These are phyloP conservation scores for Asclepias syriaca DNA, from an alignment of 257 asterid species.

Conservation along the genomic window DNA sequence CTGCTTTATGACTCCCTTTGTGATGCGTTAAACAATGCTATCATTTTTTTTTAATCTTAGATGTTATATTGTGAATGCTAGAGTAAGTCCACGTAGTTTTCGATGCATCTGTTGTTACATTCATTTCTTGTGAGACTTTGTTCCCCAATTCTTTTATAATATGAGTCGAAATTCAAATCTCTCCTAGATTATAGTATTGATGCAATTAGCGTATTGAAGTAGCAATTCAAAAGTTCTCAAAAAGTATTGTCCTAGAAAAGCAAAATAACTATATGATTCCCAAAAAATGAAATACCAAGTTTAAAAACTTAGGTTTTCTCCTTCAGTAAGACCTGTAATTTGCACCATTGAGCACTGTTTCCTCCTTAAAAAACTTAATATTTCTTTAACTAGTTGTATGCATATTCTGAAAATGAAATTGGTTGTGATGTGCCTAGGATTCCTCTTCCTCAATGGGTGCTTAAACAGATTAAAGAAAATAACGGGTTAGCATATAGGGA, in stretches of 20 bases:
- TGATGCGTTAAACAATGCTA: background rate
- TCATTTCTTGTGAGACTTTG: too few species aligned
- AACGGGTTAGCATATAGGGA: constrained; percentile 60
- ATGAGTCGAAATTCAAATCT: too few species aligned
- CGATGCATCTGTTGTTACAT: background rate
- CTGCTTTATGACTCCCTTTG: background rate
- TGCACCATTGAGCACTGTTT: background rate
- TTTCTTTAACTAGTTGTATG: background rate
- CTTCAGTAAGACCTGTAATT: background rate
- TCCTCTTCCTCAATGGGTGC: constrained; percentile 81
- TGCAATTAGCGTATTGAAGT: background rate
- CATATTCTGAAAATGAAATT: constrained; percentile 20
- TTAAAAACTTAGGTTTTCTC: background rate
- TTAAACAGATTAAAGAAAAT: constrained; percentile 57
- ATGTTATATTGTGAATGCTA: background rate
- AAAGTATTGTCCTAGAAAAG: background rate
- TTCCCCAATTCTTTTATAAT: too few species aligned
- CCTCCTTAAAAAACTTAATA: background rate
- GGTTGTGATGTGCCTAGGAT: constrained; percentile 48
- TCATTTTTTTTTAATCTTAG: background rate
- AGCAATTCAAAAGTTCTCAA: background rate
- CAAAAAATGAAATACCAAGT: background rate
- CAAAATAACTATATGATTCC: background rate
- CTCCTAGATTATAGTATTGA: background rate
- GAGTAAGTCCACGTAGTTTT: background rate